phyloP scores from a whole-genome alignment of 495 filamentous ascomycete species.

The Penicillium lividum region DNA sequence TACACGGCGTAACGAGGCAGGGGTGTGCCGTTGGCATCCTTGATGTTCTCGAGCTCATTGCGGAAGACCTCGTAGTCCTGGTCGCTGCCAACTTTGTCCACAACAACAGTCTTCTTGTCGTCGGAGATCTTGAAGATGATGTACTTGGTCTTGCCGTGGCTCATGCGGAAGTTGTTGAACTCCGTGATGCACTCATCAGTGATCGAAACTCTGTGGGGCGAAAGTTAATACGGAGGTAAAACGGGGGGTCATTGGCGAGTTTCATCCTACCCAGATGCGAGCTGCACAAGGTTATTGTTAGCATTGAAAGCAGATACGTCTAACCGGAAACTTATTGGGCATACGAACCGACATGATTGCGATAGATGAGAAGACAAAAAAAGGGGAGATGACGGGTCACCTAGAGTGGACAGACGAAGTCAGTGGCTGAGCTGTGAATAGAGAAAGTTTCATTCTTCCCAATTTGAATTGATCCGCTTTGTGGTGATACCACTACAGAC shows the following conservation, averaged over 20 bases:
- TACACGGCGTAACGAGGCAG: slow-evolving; percentile 89
- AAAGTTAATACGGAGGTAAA: slow-evolving; percentile 24
- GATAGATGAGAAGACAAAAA: slow-evolving; percentile 27
- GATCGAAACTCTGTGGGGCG: slow-evolving; percentile 67
- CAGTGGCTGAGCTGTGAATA: slow-evolving; percentile 25
- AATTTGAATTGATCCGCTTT: not conserved
- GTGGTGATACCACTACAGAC: slow-evolving; percentile 3
- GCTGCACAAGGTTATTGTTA: slow-evolving; percentile 32
- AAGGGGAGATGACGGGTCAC: slow-evolving; percentile 23
- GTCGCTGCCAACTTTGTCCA: slow-evolving; percentile 69
- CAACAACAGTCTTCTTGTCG: slow-evolving; percentile 85
- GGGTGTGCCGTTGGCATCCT: slow-evolving; percentile 62
- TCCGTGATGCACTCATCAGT: slow-evolving; percentile 73
- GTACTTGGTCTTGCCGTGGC: slow-evolving; percentile 79
- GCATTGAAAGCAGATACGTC: slow-evolving; percentile 3
- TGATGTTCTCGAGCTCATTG: slow-evolving; percentile 70
- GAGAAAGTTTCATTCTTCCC: not conserved
- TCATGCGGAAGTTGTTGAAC: slow-evolving; percentile 91
- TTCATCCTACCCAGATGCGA: slow-evolving; percentile 47
- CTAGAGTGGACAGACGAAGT: slow-evolving; percentile 38
- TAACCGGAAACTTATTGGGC: not conserved
- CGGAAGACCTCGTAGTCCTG: slow-evolving; percentile 77
- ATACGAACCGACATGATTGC: slow-evolving; percentile 46
- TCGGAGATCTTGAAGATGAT: slow-evolving; percentile 97
- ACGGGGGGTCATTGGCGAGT: slow-evolving; percentile 16